These are phyloP conservation scores for Phalaenopsis hybrid DNA, from an alignment of 116 monocot species.

Conservation along the genomic window DNA sequence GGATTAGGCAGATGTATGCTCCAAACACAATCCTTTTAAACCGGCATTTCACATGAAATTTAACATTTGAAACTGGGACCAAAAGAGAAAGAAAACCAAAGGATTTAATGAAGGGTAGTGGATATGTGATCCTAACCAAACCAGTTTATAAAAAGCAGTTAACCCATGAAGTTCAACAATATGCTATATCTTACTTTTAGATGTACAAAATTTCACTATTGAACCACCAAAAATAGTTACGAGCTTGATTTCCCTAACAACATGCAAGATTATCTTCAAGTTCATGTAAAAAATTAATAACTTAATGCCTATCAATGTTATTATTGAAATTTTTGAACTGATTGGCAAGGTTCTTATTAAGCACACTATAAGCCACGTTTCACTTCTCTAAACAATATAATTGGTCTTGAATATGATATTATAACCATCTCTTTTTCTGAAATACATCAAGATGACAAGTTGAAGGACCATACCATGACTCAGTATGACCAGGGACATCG, in stretches of 20 bases:
- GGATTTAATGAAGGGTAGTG: not conserved
- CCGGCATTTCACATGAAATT: not conserved
- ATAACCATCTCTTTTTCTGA: not conserved
- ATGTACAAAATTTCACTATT: not conserved
- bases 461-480: slow-evolving; percentile 57
- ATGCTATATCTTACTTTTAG: not conserved
- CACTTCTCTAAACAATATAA: not conserved
- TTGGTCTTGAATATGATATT: not conserved
- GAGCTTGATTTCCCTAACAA: not conserved
- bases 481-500: slow-evolving; percentile 97
- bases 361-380: not conserved
- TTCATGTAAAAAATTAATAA: not conserved
- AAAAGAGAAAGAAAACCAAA: not conserved
- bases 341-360: not conserved
- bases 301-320: not conserved
- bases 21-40: not conserved
- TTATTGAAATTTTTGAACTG: not conserved
- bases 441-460: not conserved
- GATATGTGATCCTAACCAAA: not conserved
- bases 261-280: not conserved
- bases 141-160: not conserved
- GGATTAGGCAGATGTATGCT: not conserved
- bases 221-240: not conserved
- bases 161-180: not conserved
- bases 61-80: too few relatives aligned